Evolutionary conservation across 2,329 filamentous ascomycete genomes (phyloP), one percentile per base, ranked within the genome.

Genomic region (Hymenoscyphus occultus): DNA sequence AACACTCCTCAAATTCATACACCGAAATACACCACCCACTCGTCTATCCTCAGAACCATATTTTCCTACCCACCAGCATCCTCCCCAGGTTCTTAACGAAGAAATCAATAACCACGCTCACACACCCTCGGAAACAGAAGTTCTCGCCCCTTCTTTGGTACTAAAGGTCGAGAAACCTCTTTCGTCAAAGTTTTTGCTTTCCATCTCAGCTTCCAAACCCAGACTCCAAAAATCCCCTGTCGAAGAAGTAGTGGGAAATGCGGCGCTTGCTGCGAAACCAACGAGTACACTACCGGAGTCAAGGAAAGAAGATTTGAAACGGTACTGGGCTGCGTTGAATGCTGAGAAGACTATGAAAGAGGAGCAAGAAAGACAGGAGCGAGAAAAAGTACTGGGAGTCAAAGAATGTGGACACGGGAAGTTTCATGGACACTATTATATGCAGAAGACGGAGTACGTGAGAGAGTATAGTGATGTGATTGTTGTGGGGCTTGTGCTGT

Each of bases 401-500:
- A 28, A 28, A 28, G 28, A 3, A 28, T 28, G 28, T 28, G 28
- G 28, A 3, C 28, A 28, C 28, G 28, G 28, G 28, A 28, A 28
- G 28, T 28, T 28, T 3, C 1, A 28, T 28, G 28, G 28, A 3
- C 28, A 28, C 3, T 28, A 3, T 28, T 28, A 28, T 28, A 28
- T 28, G 28, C 22, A 32, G 35, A 22, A 14, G 59, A 58, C n/a
- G 28, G 28, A 28, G 28, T 28, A 28, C 28, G 28, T 28, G 1
- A 28, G 69, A 19, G 67, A 71, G 19, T 71, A 70, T 32, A 70
- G 66, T 40, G 73, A 74, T 67, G 60, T 73, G n/a, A 58, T 74
- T 48, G 71, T 74, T 7, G 72, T 74, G 6, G 71, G 70, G 0
- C 71, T 74, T 32, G 73, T 74, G 31, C 32, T 74, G 1, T 31